Evolutionary conservation across 2,329 filamentous ascomycete species (phyloP), one percentile per base, ranked within the genome.

Genomic region (Phaeosphaeriaceae sp.): DNA sequence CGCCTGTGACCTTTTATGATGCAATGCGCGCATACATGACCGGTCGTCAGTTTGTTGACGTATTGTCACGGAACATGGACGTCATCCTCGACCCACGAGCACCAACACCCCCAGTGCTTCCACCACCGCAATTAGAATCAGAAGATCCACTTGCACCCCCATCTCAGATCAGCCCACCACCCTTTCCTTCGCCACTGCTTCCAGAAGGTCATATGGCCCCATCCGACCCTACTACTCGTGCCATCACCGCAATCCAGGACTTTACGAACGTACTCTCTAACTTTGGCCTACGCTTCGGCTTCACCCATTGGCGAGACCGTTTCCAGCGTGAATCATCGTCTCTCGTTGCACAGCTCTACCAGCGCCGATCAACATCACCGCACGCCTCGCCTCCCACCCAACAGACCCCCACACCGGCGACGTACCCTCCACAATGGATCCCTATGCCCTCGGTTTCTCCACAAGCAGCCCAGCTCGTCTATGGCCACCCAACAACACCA

Each of bases 1-100:
- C 87, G 4, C 88, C 93, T 42, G 84, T 94, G 63, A 93, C 90
- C 1, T 96, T 92, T 62, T 87, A 95, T 65, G 93, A 97, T 67
- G 89, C 92, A 1, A 82, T 96, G 64, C 86, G 92, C 43, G 87
- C 90, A 1, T 94, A 90, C 65, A 96, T 84, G 73, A 82, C 84
- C 1, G 82, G 81, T 13, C 76, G 77, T 36, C 80, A 83, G 45
- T 82, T 87, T 43, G 74, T 86, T 21, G 78, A 83, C 49, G 75
- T 84, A 1, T 66, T 87, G 17, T 78, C 77, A 46, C 76, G 79
- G n/a, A 79, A 81, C 58, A 76, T 78, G 33, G 79, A 85, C 9
- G 61, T 64, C 3, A 68, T 80, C 1, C 66, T 75, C 13, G 66
- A 72, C 6, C 75, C 75, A n/a, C 57, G 69, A 5, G 73, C 73